A percentile compares a stretch with the other conserved stretches of the same genome.
These are phyloP conservation scores for Saccharata proteae DNA, from an alignment of 2,329 filamentous ascomycete species.

Conservation along the genomic window DNA sequence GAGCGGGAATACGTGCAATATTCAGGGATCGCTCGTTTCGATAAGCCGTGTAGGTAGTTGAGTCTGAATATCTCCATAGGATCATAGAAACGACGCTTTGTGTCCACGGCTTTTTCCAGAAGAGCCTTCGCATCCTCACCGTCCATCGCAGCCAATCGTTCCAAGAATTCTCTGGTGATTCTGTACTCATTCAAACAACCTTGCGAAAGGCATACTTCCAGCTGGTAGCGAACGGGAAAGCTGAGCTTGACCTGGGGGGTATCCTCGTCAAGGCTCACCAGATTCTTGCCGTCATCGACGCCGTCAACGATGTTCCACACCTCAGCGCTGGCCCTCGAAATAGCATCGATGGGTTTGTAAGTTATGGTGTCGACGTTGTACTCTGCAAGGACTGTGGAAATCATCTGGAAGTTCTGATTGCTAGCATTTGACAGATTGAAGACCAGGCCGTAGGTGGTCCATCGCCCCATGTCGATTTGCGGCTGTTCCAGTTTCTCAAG, in stretches of 20 bases:
- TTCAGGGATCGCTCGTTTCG: constrained; percentile 42
- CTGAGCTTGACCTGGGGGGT: constrained; percentile 30
- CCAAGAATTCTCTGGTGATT: constrained; percentile 55
- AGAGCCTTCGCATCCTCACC: constrained; percentile 47
- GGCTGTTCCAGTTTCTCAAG: constrained; percentile 24
- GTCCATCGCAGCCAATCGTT: constrained; percentile 43
- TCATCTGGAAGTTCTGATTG: constrained; percentile 25
- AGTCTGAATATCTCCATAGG: constrained; percentile 61
- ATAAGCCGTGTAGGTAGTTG: constrained; percentile 30
- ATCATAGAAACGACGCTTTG: constrained; percentile 49
- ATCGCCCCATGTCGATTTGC: constrained; percentile 35
- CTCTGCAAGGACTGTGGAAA: constrained; percentile 50
- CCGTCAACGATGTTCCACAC: constrained; percentile 20
- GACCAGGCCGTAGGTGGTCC: constrained; percentile 47
- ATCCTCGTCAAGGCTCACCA: neutral
- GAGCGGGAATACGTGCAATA: constrained; percentile 69
- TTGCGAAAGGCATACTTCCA: constrained; percentile 86
- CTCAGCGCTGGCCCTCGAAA: constrained; percentile 10
- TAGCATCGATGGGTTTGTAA: constrained; percentile 31
- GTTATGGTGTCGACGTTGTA: constrained; percentile 53
- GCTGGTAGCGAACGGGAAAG: constrained; percentile 72
- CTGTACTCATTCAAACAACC: constrained; percentile 65
- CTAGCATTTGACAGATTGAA: constrained; percentile 27
- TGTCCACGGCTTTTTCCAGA: constrained; percentile 62
- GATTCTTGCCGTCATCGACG: constrained; percentile 9